Evolutionary conservation across 306 rosid species (phyloP).

Genomic region (Inga leiocalycina): DNA sequence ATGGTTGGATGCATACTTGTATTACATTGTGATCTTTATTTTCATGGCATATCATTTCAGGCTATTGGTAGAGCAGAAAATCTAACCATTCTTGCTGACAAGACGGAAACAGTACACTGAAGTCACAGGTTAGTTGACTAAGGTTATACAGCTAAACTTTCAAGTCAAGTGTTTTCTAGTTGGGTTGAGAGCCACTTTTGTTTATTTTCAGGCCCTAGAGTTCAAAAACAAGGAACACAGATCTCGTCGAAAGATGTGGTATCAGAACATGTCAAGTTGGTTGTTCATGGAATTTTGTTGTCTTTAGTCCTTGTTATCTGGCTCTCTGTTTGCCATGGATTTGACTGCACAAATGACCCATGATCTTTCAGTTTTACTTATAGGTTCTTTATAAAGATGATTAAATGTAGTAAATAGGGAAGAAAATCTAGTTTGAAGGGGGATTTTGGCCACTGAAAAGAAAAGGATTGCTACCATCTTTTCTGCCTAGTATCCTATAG

Average conservation of each 20-base stretch:
- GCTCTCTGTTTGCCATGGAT: constrained; percentile 90
- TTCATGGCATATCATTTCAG: constrained; percentile 42
- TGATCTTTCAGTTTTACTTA: constrained; percentile 22
- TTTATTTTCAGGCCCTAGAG: constrained; percentile 68
- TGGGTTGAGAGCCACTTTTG: constrained; percentile 25
- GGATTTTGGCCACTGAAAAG: constrained; percentile 32
- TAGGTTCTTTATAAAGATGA: constrained; percentile 32
- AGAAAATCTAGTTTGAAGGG: constrained; percentile 30
- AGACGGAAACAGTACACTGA: constrained; percentile 63
- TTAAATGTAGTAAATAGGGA: constrained; percentile 15
- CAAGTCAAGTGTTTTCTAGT: constrained; percentile 2
- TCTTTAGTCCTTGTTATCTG: constrained; percentile 74
- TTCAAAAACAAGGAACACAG: constrained; percentile 74
- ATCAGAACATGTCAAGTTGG: constrained; percentile 93
- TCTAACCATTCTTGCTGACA: constrained; percentile 70
- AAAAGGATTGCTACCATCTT: constrained; percentile 35
- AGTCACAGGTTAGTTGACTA: constrained; percentile 59
- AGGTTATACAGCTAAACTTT: constrained; percentile 21
- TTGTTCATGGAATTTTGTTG: constrained; percentile 73
- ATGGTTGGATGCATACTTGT: constrained; percentile 12
- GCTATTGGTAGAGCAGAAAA: constrained; percentile 85
- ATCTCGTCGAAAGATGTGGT: constrained; percentile 88
- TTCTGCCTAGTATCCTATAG: constrained; percentile 27
- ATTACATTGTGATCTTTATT: constrained; percentile 14
- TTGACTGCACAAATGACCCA: constrained; percentile 76